Evolutionary conservation across 2,329 filamentous ascomycete species (phyloP), one percentile per base, ranked within the genome.

Genomic region (Lachnellula suecica): DNA sequence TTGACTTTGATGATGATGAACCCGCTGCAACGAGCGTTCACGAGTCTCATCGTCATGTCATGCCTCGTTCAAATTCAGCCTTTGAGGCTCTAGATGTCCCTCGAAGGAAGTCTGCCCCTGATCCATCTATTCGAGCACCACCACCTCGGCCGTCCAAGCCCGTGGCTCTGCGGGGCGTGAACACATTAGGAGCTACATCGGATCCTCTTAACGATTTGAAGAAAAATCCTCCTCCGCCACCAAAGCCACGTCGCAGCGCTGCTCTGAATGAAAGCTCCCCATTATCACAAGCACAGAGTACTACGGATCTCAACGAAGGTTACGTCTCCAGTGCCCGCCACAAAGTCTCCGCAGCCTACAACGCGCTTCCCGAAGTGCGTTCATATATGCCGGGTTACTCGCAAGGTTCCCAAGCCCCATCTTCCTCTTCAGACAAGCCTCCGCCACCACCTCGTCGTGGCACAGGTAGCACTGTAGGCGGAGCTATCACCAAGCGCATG

Each of bases 111-210:
- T 59, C 60, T 13, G 53, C 46, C 4, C 49, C 62, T 20, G 54
- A 57, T 17, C 53, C 46, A n/a, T 40, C 45, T 23, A 53, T 44
- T 13, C 61, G 60, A 29, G 63, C 70, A 8, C 73, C 77, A 4
- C 82, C 82, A 0, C 81, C 80, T 8, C 76, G 79, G 11, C 84
- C 84, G 0, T 69, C 68, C 4, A 87, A 87, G 64, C 84, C 84
- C 0, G 64, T 72, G 0, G 75, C 81, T 1, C 67, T 87, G 23
- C 72, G 81, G 52, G 75, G 79, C 57, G 58, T 67, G 11, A 55
- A 62, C 35, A 59, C 56, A 17, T 51, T 51, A 7, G 51, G 44
- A 19, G 57, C 59, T 23, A 52, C 59, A 40, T 51, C 71, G 47
- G 72, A 77, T 47, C 23, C 45, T 20, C 23, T 74, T 71, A 1